Base-by-base conservation (phyloP, 768 basidiomycete genomes). In the Mycena polygramma region DNA sequence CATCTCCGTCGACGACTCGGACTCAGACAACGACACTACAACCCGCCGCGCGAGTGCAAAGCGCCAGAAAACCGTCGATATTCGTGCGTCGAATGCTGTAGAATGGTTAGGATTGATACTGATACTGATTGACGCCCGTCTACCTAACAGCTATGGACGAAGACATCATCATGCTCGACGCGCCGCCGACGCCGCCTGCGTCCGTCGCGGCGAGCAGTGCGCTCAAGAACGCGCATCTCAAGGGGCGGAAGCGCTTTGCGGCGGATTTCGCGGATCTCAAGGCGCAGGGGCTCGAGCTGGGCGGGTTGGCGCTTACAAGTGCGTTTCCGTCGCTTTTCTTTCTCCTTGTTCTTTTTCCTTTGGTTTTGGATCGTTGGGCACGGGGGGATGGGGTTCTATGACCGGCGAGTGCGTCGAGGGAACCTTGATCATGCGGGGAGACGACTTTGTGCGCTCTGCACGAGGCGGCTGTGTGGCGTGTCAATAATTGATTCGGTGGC, bases 251-350 rank as follows among this genome's bases (percentile, higher is more conserved):
- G 74, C 82, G 87, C 62, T 91, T 89, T 75, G 81, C 78, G 13
- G 89, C 89, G 39, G 90, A 91, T 79, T 80, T 90, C n/a, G 73
- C 77, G 3, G 87, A 88, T 69, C 68, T 90, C 59, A 80, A 81
- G 62, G 79, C 75, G 22, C 73, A 72, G 26, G 84, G 85, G 6
- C 78, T 86, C 63, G 73, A 75, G 53, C 65, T 81, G 9, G 77
- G 82, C 51, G 83, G 82, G 7, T 75, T 88, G 65, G 75, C 75
- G 43, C 66, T 90, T 36, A 80, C 80, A 63, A 80, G 90, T 89
- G 70, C 49, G 84, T 79, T n/a, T 2, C 41, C 4, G 41, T 41
- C 30, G 41, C 41, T 15, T 22, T 24, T 45, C 20, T 48, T 51
- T 51, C 19, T 9, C 22, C 64, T 15, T 36, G n/a, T 20, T 36